Evolutionary conservation across 345 rosid genomes (phyloP).

Genomic region (Sonneratia alba): DNA sequence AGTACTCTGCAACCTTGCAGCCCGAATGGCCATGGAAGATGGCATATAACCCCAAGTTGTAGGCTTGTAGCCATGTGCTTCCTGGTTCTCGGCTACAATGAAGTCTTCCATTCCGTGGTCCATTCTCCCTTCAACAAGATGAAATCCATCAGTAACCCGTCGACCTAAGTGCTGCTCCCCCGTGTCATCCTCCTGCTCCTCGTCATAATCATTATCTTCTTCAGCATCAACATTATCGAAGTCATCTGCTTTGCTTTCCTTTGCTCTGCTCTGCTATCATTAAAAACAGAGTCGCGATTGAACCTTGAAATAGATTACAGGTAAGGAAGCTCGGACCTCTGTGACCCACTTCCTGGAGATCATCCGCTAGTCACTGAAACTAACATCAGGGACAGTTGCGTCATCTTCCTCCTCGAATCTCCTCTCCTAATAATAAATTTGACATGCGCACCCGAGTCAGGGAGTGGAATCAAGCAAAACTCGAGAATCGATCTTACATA

Average conservation of each 20-base stretch:
- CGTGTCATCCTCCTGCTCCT: slow-evolving; percentile 2
- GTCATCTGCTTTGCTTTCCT: no score
- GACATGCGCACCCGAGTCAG: neutral
- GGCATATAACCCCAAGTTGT: slow-evolving; percentile 38
- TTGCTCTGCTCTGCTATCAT: neutral
- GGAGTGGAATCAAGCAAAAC: neutral
- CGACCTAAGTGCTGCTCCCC: slow-evolving; percentile 1
- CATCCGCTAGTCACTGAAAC: no score
- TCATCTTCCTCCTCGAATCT: neutral
- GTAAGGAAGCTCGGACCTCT: neutral
- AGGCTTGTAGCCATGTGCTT: slow-evolving; percentile 12
- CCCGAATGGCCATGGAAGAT: slow-evolving; percentile 54
- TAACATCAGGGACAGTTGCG: neutral
- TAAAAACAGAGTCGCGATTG: neutral
- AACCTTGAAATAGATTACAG: neutral
- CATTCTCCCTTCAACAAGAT: slow-evolving; percentile 42
- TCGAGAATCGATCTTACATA: neutral
- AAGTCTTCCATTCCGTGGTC: slow-evolving; percentile 49
- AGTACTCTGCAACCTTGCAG: slow-evolving; percentile 33
- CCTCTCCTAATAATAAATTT: neutral
- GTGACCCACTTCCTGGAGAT: neutral
- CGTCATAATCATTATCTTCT: neutral
- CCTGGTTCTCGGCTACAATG: slow-evolving; percentile 32
- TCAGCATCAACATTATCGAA: neutral
- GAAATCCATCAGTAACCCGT: slow-evolving; percentile 31